phyloP scores from a whole-genome alignment of 768 basidiomycete species.

The Lentinula aciculospora region DNA sequence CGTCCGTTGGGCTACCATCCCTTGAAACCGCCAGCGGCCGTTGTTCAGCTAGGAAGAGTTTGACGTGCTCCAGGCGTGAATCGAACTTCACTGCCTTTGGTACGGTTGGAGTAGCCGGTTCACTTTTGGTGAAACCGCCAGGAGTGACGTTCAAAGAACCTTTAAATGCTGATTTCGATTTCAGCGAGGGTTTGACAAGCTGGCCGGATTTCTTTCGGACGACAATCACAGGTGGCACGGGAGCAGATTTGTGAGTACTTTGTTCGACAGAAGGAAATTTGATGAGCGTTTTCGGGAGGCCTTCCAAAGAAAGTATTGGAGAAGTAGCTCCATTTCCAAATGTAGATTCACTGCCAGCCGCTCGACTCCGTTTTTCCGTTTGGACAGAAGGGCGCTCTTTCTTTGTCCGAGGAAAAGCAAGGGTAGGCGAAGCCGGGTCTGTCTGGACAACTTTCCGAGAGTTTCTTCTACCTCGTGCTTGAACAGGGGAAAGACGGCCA shows the following conservation, averaged over 20 bases:
- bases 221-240: constrained; percentile 32
- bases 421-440: constrained; percentile 39
- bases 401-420: constrained; percentile 22
- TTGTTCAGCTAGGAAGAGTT: constrained; percentile 91
- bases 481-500: constrained; percentile 27
- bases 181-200: constrained; percentile 87
- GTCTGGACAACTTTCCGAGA: constrained; percentile 20
- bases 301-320: neutral
- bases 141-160: constrained; percentile 51
- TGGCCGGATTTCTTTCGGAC: constrained; percentile 93
- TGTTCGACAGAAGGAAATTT: constrained; percentile 17
- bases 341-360: neutral
- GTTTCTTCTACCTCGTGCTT: constrained; percentile 29
- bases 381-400: constrained; percentile 10
- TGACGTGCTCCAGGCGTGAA: constrained; percentile 86
- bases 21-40: constrained; percentile 91
- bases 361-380: neutral
- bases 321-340: neutral
- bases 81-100: constrained; percentile 92
- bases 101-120: constrained; percentile 73
- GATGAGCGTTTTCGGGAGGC: neutral
- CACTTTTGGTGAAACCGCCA: constrained; percentile 51
- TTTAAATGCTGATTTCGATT: constrained; percentile 52
- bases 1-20: constrained; percentile 82
- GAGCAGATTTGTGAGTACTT: constrained; percentile 17